Base-by-base conservation (phyloP, 1,284 basidiomycete species). In the Abortiporus biennis region DNA sequence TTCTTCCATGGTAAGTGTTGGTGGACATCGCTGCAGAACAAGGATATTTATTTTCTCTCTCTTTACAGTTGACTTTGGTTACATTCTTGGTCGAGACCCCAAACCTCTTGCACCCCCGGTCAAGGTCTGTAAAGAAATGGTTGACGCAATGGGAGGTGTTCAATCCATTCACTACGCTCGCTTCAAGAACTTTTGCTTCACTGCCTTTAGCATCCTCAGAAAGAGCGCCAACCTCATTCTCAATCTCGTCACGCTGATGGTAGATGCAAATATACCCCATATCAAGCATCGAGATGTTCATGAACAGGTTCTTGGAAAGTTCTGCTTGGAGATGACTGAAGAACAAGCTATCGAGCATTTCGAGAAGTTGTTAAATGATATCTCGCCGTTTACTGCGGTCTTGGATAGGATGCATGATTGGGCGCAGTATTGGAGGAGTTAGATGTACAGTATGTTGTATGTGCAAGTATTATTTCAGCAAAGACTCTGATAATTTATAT, bases 91-190 rank as follows among this genome's bases (percentile, higher is more conserved):
- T 2, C 85, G 94, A 5, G 96, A 99, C 58, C 96, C 96, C 0
- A 99, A 99, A 61, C 93, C 94, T 0, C 97, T 96, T 59, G 93
- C 96, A 3, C 96, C 96, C 1, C 90, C 93, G 1, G 93, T 99
- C 54, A 99, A 99, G 64, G 89, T 99, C 21, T 96, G 93, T 66
- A 95, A 96, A 55, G 96, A 99, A 61, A 99, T 99, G 96, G 92
- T 99, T 1, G 96, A 99, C 57, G 94, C 89, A 6, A 97, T 99
- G 94, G 96, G 96, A 13, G 95, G 96, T 27, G 78, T 88, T n/a
- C 76, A 86, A 57, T 93, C 93, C 3, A 73, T 84, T 13, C 92
- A 96, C 59, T 96, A 99, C 62, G 78, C 81, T 20, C 84, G 93
- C 27, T 99, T 99, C 80, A 94, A 95, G 65, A 87, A 83, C 50